These are phyloP conservation scores for Aphanocladium album DNA, from an alignment of 2,329 filamentous ascomycete species.

Conservation along the genomic window DNA sequence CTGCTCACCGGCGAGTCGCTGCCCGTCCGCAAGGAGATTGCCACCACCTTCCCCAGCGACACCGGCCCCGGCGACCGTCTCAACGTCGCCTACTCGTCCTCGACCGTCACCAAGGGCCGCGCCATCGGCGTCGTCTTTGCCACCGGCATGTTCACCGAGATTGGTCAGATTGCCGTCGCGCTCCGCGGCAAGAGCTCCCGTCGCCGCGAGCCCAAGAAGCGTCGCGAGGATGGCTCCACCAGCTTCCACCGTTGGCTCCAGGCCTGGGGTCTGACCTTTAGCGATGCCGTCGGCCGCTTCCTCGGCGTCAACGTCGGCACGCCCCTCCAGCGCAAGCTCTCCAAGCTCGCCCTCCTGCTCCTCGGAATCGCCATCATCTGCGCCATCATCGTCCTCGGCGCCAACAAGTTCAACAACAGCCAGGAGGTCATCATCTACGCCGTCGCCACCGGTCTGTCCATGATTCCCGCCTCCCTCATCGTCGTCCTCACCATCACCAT, in stretches of 20 bases:
- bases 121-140: conserved; percentile 56
- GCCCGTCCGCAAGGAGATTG: conserved; percentile 50
- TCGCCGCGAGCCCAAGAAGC: conserved; percentile 36
- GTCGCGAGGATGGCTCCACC: conserved; percentile 38
- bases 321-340: conserved; percentile 64
- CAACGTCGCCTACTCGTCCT: conserved; percentile 59
- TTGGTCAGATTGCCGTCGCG: conserved; percentile 53
- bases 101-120: conserved; percentile 57
- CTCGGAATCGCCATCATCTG: conserved; percentile 53
- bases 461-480: conserved; percentile 47
- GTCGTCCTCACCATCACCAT: conserved; percentile 56
- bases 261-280: conserved; percentile 33
- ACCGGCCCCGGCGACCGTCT: conserved; percentile 52
- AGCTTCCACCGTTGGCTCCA: conserved; percentile 28
- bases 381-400: conserved; percentile 40
- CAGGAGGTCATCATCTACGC: conserved; percentile 40
- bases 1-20: conserved; percentile 61
- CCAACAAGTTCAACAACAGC: conserved; percentile 34
- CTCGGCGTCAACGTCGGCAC: conserved; percentile 54
- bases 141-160: conserved; percentile 57
- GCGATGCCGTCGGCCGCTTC: conserved; percentile 37
- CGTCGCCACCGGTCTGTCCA: conserved; percentile 41
- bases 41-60: conserved; percentile 35
- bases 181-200: conserved; percentile 35
- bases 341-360: conserved; percentile 62